Conservation (phyloP, 1,284 basidiomycete species). For the Cutaneotrichosporon cyanovorans region DNA sequence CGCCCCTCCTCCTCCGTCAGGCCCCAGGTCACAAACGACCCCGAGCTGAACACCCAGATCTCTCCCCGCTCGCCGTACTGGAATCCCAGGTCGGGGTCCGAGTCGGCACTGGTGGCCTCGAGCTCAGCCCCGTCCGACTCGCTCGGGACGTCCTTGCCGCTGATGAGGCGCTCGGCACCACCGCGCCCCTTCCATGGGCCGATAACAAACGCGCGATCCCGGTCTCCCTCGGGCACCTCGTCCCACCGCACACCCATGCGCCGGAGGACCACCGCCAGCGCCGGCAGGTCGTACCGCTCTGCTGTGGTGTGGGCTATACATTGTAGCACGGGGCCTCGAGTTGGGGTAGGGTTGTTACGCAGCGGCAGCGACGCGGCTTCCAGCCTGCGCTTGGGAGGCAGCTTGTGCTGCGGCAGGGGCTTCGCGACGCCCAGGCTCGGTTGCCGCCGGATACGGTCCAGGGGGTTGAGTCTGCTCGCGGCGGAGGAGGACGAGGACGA, state of each 20-base stretch:
- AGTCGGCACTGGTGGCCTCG: constrained; percentile 50
- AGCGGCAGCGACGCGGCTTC: constrained; percentile 44
- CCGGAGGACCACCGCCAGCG: constrained; percentile 29
- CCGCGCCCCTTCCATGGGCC: constrained; percentile 43
- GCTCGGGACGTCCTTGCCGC: constrained; percentile 29
- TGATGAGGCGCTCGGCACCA: constrained; percentile 34
- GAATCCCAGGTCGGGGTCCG: constrained; percentile 32
- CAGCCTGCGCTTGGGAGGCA: constrained; percentile 43
- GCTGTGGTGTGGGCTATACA: constrained; percentile 47
- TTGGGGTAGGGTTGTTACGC: constrained; percentile 37
- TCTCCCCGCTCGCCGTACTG: constrained; percentile 63
- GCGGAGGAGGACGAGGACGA: not conserved
- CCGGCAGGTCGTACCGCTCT: constrained; percentile 40
- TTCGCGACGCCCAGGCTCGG: not conserved
- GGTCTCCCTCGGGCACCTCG: constrained; percentile 43
- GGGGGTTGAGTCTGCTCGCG: not conserved
- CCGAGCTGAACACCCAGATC: constrained; percentile 75
- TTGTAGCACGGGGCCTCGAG: constrained; percentile 43
- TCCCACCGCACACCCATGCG: constrained; percentile 38
- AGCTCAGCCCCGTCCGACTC: constrained; percentile 10
- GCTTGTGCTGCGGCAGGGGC: constrained; percentile 33
- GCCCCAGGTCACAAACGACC: constrained; percentile 82
- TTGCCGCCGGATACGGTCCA: not conserved
- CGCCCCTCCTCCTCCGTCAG: constrained; percentile 68
- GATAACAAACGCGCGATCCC: constrained; percentile 42